Base-by-base conservation (phyloP, 176 grass and related monocot genomes). In the Puccinellia tenuiflora region DNA sequence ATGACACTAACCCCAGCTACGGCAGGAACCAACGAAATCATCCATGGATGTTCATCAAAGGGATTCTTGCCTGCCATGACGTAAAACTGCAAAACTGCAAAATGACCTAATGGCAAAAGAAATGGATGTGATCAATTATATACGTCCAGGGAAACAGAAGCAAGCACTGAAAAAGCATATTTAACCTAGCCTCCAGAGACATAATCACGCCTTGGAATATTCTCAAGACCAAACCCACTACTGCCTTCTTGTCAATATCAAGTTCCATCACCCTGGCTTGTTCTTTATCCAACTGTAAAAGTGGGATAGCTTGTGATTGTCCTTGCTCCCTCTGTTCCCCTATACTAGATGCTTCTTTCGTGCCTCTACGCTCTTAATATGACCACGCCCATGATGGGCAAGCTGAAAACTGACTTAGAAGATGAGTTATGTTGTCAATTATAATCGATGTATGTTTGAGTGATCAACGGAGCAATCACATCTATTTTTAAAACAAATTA, bases 121-220 rank as follows among this genome's bases (percentile, higher is more conserved):
- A 37, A 75, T 65, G 5, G 25, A 81, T 74, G 33, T 75, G 57
- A 22, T 30, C 77, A 86, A 39, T 70, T 25, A 43, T 70, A 70
- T 70, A 8, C 78, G 38, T 17, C 62, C 61, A 61, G 18, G 22
- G 25, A 72, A 73, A 83, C 31, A 83, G 50, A 63, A 83, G 24
- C 22, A 50, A 78, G 65, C 74, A 84, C n/a, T 79, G 30, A 25
- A 73, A 79, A 88, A 83, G 52, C 56, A 66, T 45, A 31, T 55
- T 38, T 50, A 45, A 37, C 15, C 16, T 84, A 79, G 54, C 83
- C 24, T 63, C 40, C 43, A 65, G n/a, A n/a, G 80, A 88, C 75
- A 88, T 62, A 84, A 84, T 88, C 74, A 88, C 43, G 62, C 45
- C 75, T 26, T 63, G 55, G 81, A 84, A 84, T 84, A 84, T 88